phyloP scores from a whole-genome alignment of 345 rosid species.

The Moricandia moricandioides region DNA sequence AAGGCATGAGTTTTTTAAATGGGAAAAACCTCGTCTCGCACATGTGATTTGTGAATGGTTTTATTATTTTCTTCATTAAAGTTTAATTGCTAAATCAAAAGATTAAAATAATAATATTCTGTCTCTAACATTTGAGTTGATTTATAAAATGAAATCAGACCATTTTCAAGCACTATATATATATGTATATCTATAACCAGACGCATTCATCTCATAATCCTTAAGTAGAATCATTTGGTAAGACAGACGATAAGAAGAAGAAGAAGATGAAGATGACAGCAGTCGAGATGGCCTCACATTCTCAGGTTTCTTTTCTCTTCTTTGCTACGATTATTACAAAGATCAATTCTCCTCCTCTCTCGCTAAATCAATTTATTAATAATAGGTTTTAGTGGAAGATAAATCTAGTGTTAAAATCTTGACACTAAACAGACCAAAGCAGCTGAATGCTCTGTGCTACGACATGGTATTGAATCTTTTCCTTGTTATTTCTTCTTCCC shows the following conservation, averaged over 20 bases:
- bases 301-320: conserved; percentile 6
- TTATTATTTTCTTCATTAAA: too few species aligned
- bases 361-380: not conserved
- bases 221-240: not conserved
- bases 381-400: conserved; percentile 66
- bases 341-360: not conserved
- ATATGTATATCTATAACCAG: not conserved
- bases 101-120: too few species aligned
- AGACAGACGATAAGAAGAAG: not conserved
- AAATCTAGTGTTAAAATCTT: conserved; percentile 48
- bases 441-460: conserved; percentile 61
- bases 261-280: not conserved
- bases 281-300: conserved; percentile 11
- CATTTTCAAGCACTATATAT: not conserved
- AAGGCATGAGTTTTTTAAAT: too few species aligned
- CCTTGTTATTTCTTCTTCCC: not conserved
- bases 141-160: not conserved
- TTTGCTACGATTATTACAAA: not conserved
- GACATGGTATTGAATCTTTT: conserved; percentile 48
- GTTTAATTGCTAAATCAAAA: too few species aligned
- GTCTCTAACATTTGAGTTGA: not conserved
- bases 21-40: too few species aligned
- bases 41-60: too few species aligned
- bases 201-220: not conserved
- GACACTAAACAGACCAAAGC: conserved; percentile 66